A percentile compares a stretch with the other conserved stretches of the same genome.
phyloP scores from a whole-genome alignment of 805 yeast genomes.

The Zygoascus tannicola region DNA sequence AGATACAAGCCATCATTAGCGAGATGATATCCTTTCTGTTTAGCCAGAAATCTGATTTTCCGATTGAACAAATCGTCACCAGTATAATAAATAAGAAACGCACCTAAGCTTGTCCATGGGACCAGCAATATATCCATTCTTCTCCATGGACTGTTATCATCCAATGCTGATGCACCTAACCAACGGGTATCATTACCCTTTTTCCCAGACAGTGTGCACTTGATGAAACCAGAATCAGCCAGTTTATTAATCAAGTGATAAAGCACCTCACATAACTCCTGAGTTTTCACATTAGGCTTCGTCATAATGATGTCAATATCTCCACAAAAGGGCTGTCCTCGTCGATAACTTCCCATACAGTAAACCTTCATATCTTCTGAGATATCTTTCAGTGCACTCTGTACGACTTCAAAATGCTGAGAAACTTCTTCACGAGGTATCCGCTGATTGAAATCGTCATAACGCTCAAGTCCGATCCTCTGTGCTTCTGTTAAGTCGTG shows the following conservation, averaged over 20 bases:
- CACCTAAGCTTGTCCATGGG: slow-evolving; percentile 39
- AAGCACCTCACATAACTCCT: slow-evolving; percentile 19
- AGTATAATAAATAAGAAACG: slow-evolving; percentile 43
- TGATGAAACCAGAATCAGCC: slow-evolving; percentile 29
- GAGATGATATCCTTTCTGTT: slow-evolving; percentile 30
- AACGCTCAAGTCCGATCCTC: slow-evolving; percentile 37
- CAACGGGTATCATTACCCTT: slow-evolving; percentile 23
- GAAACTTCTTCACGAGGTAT: slow-evolving; percentile 41
- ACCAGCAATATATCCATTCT: slow-evolving; percentile 44
- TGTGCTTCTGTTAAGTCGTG: slow-evolving; percentile 26
- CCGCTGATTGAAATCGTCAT: slow-evolving; percentile 37
- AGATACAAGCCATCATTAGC: slow-evolving; percentile 38
- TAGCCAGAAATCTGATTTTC: slow-evolving; percentile 36
- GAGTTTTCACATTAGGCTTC: slow-evolving; percentile 24
- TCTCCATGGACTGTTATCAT: slow-evolving; percentile 33
- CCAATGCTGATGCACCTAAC: slow-evolving; percentile 27
- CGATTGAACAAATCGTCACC: slow-evolving; percentile 48
- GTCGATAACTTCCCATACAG: slow-evolving; percentile 44
- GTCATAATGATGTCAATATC: slow-evolving; percentile 47
- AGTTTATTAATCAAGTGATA: slow-evolving; percentile 20
- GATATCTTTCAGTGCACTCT: slow-evolving; percentile 20
- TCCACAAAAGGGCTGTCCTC: slow-evolving; percentile 40
- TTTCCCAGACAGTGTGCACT: slow-evolving; percentile 23
- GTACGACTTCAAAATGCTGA: slow-evolving; percentile 32
- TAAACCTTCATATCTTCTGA: slow-evolving; percentile 31